phyloP scores from a whole-genome alignment of 1,284 basidiomycete species.

The Ceratobasidium sp. region DNA sequence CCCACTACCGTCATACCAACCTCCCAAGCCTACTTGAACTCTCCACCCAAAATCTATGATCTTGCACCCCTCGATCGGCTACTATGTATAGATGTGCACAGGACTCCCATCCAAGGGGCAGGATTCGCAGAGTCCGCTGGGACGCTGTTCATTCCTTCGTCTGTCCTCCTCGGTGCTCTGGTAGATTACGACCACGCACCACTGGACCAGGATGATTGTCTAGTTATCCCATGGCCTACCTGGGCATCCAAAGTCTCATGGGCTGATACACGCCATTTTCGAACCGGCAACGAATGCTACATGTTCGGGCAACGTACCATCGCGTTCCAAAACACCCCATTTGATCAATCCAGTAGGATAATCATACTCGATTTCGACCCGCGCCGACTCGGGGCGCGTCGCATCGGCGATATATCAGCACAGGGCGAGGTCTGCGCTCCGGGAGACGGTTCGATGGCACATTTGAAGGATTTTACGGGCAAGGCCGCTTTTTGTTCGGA shows the following conservation, averaged over 20 bases:
- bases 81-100: conserved; percentile 16
- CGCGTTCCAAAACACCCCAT: not conserved
- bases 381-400: not conserved
- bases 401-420: too few relatives aligned
- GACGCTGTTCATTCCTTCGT: conserved; percentile 12
- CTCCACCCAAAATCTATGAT: conserved; percentile 17
- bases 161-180: not conserved
- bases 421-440: conserved; percentile 1
- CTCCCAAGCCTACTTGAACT: not conserved
- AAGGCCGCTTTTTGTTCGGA: not conserved
- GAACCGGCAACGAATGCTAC: conserved; percentile 20
- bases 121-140: not conserved
- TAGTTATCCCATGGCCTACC: conserved; percentile 15
- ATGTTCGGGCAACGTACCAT: conserved; percentile 29
- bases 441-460: not conserved
- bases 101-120: not conserved
- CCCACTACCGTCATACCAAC: not conserved
- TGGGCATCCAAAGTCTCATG: conserved; percentile 31
- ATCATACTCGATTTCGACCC: conserved; percentile 32
- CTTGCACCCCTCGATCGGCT: conserved; percentile 13
- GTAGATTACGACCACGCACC: not conserved
- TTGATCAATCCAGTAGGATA: not conserved
- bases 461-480: not conserved
- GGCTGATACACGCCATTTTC: conserved; percentile 15
- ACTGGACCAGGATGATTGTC: not conserved